Evolutionary conservation across 1,284 basidiomycete genomes (phyloP).

Genomic region (Tranzscheliella williamsii): DNA sequence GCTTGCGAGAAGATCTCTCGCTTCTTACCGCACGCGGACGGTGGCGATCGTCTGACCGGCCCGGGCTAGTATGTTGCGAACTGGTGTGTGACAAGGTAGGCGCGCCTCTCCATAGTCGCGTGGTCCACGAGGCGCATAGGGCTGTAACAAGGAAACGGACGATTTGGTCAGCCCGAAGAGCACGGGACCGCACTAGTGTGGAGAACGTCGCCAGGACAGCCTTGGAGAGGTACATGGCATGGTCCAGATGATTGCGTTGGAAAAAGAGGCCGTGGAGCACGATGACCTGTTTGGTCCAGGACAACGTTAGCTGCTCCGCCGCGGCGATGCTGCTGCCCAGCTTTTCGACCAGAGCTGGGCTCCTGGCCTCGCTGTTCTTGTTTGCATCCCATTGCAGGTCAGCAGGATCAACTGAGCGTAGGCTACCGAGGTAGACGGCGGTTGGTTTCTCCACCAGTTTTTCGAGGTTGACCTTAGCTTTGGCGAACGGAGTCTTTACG

Average conservation of each 20-base stretch:
- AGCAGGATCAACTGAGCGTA: conserved; percentile 9
- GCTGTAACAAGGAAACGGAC: conserved; percentile 50
- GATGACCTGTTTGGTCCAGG: conserved; percentile 40
- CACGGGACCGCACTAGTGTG: conserved; percentile 21
- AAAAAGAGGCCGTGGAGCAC: conserved; percentile 51
- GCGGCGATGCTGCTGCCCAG: conserved; percentile 13
- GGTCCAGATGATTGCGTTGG: conserved; percentile 30
- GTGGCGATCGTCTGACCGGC: conserved; percentile 26
- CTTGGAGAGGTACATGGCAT: conserved; percentile 36
- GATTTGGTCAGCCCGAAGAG: conserved; percentile 48
- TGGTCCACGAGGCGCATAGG: conserved; percentile 49
- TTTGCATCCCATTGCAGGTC: conserved; percentile 16
- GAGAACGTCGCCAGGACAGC: conserved; percentile 40
- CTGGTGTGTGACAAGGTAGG: conserved; percentile 1
- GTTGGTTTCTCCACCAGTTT: conserved; percentile 61
- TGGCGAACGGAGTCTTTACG: conserved; percentile 80
- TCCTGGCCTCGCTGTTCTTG: conserved; percentile 13
- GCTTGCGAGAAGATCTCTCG: conserved; percentile 64
- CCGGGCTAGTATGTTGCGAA: conserved; percentile 14
- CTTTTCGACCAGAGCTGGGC: conserved; percentile 11
- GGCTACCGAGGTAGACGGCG: conserved; percentile 17
- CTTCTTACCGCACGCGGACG: conserved; percentile 63
- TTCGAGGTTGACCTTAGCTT: conserved; percentile 81
- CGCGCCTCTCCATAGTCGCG: conserved; percentile 40
- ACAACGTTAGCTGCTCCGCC: conserved; percentile 8